Base-by-base conservation (phyloP, 2,329 filamentous ascomycete species). In the Parastagonospora nodorum region DNA sequence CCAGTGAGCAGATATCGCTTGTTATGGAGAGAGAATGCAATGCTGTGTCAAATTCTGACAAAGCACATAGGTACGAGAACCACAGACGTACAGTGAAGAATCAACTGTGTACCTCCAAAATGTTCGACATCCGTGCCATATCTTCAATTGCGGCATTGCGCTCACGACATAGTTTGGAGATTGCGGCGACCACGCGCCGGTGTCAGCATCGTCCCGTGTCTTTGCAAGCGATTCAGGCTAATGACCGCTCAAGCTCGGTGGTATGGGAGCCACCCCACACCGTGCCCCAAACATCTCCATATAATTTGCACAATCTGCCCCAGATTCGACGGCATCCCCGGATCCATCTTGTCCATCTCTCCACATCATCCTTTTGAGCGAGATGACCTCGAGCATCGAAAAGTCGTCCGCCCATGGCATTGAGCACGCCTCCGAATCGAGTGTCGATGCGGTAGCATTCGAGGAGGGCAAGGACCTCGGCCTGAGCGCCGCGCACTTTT, bases 401-500 rank as follows among this genome's bases (percentile, higher is more conserved):
- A 63, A 63, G 39, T n/a, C 48, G 8, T 52, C 30, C 27, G 46
- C 48, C 12, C 45, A 46, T 28, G 45, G 45, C 16, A n/a, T 53
- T 10, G 60, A 60, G 49, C 47, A 49, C 9, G 40, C 45, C 10
- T 55, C 57, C 39, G 48, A 60, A 19, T 61, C 56, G 2, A 32
- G 36, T 4, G 52, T 44, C 29, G 44, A 54, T 37, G 38, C 45
- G n/a, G 31, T 58, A n/a, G 58, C 60, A 14, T 57, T 55, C 31
- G 60, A 63, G 40, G 58, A 60, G 32, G 58, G 60, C 37, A 60
- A 60, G 16, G 54, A 57, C 8, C 33, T 36, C 8, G 52, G 44
- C 10, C 39, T 53, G n/a, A 55, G 54, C 48, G 58, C 55, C 24
- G 55, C 57, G 11, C 53, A 61, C n/a, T 41, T 64, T 19, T 64